phyloP scores from a whole-genome alignment of 192 early-diverging fungal species.

The Coemansia sp. region DNA sequence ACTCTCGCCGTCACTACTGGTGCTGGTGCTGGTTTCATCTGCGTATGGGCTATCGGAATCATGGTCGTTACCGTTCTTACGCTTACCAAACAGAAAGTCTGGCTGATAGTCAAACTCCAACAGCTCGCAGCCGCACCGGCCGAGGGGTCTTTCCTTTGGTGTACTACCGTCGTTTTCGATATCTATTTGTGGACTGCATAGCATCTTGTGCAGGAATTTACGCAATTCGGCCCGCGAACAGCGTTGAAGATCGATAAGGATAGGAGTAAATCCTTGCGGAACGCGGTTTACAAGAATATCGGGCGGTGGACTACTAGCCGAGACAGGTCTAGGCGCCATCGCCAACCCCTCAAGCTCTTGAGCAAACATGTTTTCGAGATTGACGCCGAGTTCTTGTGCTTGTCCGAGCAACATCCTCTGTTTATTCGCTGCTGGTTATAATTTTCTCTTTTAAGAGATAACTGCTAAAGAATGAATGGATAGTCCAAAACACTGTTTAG shows the following conservation, averaged over 20 bases:
- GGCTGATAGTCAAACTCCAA: conserved; percentile 54
- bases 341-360: conserved; percentile 39
- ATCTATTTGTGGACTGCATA: conserved; percentile 20
- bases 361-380: conserved; percentile 28
- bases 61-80: background rate
- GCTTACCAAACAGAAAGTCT: conserved; percentile 46
- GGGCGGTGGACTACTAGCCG: conserved; percentile 18
- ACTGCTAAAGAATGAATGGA: background rate
- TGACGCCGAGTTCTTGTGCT: conserved; percentile 27
- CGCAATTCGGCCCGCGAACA: conserved; percentile 42
- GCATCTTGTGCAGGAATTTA: conserved; percentile 38
- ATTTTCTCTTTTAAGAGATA: background rate
- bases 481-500: background rate
- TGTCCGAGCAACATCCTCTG: conserved; percentile 26
- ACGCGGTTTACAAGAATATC: conserved; percentile 45
- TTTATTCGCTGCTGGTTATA: background rate
- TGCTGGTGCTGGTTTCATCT: conserved; percentile 4
- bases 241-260: conserved; percentile 42
- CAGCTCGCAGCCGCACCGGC: conserved; percentile 44
- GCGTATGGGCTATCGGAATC: conserved; percentile 9
- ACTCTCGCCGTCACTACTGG: background rate
- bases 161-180: background rate
- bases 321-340: conserved; percentile 30
- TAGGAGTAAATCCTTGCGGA: conserved; percentile 39
- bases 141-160: conserved; percentile 18